These are phyloP conservation scores for Lactarius sp. DNA, from an alignment of 768 basidiomycete genomes.

Conservation along the genomic window DNA sequence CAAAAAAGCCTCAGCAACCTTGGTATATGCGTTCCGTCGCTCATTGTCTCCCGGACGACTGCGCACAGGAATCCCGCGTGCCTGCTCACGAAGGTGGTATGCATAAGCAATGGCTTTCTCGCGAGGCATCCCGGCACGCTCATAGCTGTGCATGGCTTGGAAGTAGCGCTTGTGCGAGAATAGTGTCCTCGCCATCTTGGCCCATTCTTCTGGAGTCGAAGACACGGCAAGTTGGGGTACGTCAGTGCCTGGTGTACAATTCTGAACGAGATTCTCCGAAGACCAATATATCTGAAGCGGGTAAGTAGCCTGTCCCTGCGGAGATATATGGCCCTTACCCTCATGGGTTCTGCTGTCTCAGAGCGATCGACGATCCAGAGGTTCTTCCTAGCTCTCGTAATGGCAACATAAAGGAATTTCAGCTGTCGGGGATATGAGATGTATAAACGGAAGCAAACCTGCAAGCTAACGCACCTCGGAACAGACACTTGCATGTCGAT, in stretches of 20 bases:
- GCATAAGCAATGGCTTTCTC: conserved; percentile 47
- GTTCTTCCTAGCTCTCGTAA: conserved; percentile 61
- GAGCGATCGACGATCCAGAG: conserved; percentile 65
- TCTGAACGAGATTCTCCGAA: conserved; percentile 41
- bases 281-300: conserved; percentile 48
- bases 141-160: conserved; percentile 52
- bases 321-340: conserved; percentile 35
- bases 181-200: conserved; percentile 35
- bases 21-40: conserved; percentile 36
- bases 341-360: conserved; percentile 53
- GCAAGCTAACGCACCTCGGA: conserved; percentile 10
- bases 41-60: conserved; percentile 12
- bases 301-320: neutral
- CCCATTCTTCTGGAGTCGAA: conserved; percentile 49
- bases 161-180: conserved; percentile 44
- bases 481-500: conserved; percentile 39
- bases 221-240: conserved; percentile 51
- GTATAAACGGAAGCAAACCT: neutral
- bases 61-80: conserved; percentile 33
- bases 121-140: conserved; percentile 40
- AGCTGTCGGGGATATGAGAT: conserved; percentile 35
- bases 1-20: conserved; percentile 49
- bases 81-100: conserved; percentile 50
- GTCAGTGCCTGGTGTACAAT: conserved; percentile 44
- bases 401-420: conserved; percentile 60